Percentiles rank a stretch among this genome's conserved stretches.
Evolutionary conservation across 352 stramenopile species (phyloP).

Genomic region (Blastocystis sp.): DNA sequence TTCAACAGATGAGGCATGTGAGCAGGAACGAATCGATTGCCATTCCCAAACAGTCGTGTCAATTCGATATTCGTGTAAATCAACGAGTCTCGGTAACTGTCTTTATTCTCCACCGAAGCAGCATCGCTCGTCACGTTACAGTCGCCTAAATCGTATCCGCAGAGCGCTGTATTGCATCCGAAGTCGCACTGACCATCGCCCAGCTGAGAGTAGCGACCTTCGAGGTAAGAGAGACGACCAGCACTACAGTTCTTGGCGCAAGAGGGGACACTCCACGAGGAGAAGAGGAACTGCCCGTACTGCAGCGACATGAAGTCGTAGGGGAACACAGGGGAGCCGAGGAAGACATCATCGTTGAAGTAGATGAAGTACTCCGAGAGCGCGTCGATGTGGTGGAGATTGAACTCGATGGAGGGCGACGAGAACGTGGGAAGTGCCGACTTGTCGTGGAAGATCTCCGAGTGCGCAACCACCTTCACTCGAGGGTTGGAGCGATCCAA

Average conservation of each 20-base stretch:
- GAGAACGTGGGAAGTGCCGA: conserved; percentile 81
- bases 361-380: conserved; percentile 86
- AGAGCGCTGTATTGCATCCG: conserved; percentile 79
- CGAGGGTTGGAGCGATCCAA: conserved; percentile 77
- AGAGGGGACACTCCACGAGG: conserved; percentile 83
- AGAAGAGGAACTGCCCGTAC: conserved; percentile 81
- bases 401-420: conserved; percentile 86
- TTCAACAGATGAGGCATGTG: conserved; percentile 90
- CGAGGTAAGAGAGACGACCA: conserved; percentile 7
- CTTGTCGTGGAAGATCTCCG: conserved; percentile 80
- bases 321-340: conserved; percentile 76
- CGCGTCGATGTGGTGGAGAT: conserved; percentile 83
- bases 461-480: conserved; percentile 80
- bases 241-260: conserved; percentile 74
- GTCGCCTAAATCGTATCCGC: conserved; percentile 85
- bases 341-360: conserved; percentile 91
- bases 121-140: conserved; percentile 68
- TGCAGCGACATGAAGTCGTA: conserved; percentile 82
- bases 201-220: conserved; percentile 65
- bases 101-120: conserved; percentile 55
- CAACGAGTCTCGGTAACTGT: conserved; percentile 85
- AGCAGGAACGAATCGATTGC: conserved; percentile 73
- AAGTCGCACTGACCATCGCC: conserved; percentile 73
- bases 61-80: conserved; percentile 86
- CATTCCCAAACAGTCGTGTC: conserved; percentile 78